phyloP scores from a whole-genome alignment of 345 rosid species.

The Diplotaxis tenuifolia region DNA sequence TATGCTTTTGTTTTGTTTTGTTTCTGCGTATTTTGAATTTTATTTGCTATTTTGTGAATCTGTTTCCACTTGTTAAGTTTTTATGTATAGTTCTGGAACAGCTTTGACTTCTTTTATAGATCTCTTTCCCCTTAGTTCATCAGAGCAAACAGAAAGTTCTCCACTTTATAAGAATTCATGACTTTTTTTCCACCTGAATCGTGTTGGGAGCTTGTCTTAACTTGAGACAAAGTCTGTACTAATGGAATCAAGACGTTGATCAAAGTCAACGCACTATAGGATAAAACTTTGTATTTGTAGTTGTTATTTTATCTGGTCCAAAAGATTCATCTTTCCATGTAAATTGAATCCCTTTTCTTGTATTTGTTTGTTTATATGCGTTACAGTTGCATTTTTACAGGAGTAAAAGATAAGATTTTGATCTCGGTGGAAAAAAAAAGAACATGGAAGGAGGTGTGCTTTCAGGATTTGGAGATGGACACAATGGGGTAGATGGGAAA shows the following conservation, averaged over 20 bases:
- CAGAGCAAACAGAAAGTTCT: not conserved
- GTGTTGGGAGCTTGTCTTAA: conserved; percentile 15
- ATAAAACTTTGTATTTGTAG: conserved; percentile 9
- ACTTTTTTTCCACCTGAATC: conserved; percentile 11
- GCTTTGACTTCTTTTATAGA: conserved; percentile 9
- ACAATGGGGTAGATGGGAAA: conserved; percentile 55
- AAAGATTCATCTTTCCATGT: conserved; percentile 2
- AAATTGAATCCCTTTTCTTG: not conserved
- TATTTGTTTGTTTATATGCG: not conserved
- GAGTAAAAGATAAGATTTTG: conserved; percentile 9
- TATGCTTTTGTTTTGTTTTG: conserved; percentile 7
- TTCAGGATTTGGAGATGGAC: conserved; percentile 57
- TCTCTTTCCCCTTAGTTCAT: conserved; percentile 28
- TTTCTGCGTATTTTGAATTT: not conserved
- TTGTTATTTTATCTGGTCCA: not conserved
- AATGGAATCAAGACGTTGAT: too few species aligned
- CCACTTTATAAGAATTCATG: not conserved
- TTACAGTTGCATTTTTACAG: conserved; percentile 18
- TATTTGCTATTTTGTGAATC: conserved; percentile 24
- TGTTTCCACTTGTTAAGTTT: conserved; percentile 12
- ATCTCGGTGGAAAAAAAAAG: conserved; percentile 3
- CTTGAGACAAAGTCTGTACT: not conserved
- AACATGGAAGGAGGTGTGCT: conserved; percentile 74
- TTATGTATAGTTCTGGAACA: conserved; percentile 9
- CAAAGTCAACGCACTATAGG: conserved; percentile 22